These are phyloP conservation scores for Pythium grandisporangium DNA, from an alignment of 352 stramenopile genomes.

Conservation along the genomic window DNA sequence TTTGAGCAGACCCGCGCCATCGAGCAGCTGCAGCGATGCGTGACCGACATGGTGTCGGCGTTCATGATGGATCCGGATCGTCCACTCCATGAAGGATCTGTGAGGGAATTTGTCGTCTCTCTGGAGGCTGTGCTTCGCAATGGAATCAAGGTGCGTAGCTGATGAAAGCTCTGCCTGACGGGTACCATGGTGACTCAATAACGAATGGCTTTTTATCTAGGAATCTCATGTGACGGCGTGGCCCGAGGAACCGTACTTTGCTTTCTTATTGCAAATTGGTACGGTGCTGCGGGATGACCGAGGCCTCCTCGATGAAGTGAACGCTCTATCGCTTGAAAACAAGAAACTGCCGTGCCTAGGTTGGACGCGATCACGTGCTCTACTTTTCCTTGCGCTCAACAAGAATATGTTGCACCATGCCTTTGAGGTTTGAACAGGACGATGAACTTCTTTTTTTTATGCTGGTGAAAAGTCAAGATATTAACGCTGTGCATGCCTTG, in stretches of 20 bases:
- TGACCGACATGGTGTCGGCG: constrained; percentile 61
- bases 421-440: constrained; percentile 65
- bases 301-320: constrained; percentile 48
- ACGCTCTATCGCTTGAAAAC: constrained; percentile 14
- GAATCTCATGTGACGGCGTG: constrained; percentile 31
- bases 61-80: constrained; percentile 62
- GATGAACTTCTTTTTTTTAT: too few species aligned
- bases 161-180: too few species aligned
- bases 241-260: constrained; percentile 67
- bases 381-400: constrained; percentile 63
- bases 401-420: constrained; percentile 65
- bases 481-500: too few species aligned
- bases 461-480: too few species aligned
- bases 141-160: constrained; percentile 43
- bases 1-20: constrained; percentile 17
- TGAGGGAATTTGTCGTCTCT: constrained; percentile 43
- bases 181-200: too few species aligned
- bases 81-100: constrained; percentile 64
- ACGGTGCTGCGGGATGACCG: constrained; percentile 57
- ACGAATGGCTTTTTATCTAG: too few species aligned
- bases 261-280: constrained; percentile 52
- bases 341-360: constrained; percentile 48
- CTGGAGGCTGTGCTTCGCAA: constrained; percentile 56
- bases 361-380: constrained; percentile 54
- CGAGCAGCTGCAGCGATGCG: constrained; percentile 21